A percentile compares a stretch with the other conserved stretches of the same genome.
Evolutionary conservation across 306 rosid species (phyloP).

Genomic region (Sphenostylis stenocarpa): DNA sequence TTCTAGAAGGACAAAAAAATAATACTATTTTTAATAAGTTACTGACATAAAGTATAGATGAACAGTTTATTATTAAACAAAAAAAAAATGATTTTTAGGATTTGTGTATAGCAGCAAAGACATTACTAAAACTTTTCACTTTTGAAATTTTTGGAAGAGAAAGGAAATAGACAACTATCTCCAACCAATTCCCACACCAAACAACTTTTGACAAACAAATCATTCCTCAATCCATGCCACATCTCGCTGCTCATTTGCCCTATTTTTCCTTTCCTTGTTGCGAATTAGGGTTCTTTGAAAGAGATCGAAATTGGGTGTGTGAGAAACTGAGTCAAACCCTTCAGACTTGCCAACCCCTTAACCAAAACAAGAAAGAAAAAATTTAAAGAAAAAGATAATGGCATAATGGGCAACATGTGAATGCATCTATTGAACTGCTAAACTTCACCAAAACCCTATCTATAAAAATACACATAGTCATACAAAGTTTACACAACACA

Average conservation of each 20-base stretch:
- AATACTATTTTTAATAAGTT: no score
- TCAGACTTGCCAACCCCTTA: constrained; percentile 27
- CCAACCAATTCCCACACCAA: constrained; percentile 18
- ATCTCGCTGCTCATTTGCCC: constrained; percentile 5
- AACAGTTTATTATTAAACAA: no score
- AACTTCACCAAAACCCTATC: not conserved
- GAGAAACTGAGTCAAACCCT: constrained; percentile 27
- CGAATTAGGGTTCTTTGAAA: constrained; percentile 23
- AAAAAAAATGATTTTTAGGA: no score
- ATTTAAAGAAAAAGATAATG: not conserved
- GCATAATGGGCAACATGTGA: constrained; percentile 43
- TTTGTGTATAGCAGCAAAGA: no score
- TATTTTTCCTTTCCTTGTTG: not conserved
- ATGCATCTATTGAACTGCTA: constrained; percentile 31
- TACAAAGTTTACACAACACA: no score
- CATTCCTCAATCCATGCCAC: constrained; percentile 41
- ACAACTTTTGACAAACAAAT: constrained; percentile 22
- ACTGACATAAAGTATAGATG: no score
- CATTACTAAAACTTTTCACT: no score
- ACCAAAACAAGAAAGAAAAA: constrained; percentile 25
- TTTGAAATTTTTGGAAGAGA: no score
- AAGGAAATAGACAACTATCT: not conserved
- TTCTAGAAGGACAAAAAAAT: not conserved
- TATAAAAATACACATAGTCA: not conserved
- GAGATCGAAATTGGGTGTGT: constrained; percentile 11